These are phyloP conservation scores for Leishmania turanica DNA, from an alignment of 208 protist species.

Conservation along the genomic window DNA sequence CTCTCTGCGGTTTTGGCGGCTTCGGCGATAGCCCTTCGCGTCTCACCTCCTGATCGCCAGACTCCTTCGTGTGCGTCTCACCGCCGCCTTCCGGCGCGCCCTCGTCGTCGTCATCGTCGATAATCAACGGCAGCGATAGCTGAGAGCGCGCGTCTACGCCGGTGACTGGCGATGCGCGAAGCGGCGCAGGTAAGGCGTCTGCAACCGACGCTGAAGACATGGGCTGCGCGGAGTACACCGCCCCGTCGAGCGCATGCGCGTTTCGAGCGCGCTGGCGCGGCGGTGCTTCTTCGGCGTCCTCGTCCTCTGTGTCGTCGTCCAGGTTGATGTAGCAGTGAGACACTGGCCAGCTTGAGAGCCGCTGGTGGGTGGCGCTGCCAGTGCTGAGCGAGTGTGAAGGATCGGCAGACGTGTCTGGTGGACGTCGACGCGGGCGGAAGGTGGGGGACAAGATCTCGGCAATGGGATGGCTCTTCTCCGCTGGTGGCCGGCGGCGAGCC, in stretches of 20 bases:
- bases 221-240: neutral
- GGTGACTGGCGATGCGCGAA: neutral
- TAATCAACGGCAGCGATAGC: slow-evolving; percentile 4
- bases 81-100: neutral
- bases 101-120: slow-evolving; percentile 20
- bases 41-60: neutral
- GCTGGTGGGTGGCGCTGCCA: neutral
- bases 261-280: slow-evolving; percentile 5
- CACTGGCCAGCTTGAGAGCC: neutral
- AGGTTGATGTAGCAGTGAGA: slow-evolving; percentile 16
- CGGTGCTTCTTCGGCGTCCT: slow-evolving; percentile 8
- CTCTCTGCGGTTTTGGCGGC: neutral
- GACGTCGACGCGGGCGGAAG: slow-evolving; percentile 53
- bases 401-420: slow-evolving; percentile 5
- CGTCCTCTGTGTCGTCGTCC: slow-evolving; percentile 22
- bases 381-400: neutral
- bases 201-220: neutral
- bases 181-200: neutral
- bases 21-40: neutral
- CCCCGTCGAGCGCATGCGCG: neutral
- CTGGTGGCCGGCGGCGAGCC: slow-evolving; percentile 1
- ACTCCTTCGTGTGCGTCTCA: neutral
- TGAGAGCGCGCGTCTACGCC: neutral
- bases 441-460: slow-evolving; percentile 61
- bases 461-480: slow-evolving; percentile 37